Evolutionary conservation across 441 rosid species (phyloP).

Genomic region (Populus hybrid): DNA sequence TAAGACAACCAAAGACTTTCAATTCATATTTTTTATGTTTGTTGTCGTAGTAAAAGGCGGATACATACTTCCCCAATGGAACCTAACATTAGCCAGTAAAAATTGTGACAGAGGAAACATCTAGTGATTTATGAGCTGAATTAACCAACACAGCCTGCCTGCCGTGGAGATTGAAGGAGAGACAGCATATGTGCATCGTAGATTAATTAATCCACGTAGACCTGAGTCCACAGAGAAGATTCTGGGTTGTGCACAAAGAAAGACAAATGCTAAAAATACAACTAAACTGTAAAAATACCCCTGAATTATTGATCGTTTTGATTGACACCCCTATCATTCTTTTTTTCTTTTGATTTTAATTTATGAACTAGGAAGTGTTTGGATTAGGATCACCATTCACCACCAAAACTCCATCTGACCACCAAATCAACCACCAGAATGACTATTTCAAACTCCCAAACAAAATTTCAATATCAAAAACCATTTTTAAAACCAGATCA

Average conservation of each 20-base stretch:
- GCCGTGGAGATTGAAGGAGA: background rate
- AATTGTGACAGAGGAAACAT: background rate
- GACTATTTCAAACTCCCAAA: background rate
- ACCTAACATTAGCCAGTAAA: background rate
- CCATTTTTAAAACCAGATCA: background rate
- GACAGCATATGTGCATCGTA: background rate
- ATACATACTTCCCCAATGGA: background rate
- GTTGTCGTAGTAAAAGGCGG: background rate
- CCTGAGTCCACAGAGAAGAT: background rate
- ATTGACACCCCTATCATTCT: background rate
- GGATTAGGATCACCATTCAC: background rate
- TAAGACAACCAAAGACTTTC: background rate
- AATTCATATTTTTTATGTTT: background rate
- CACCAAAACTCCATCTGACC: background rate
- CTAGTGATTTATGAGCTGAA: background rate
- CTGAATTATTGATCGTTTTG: background rate
- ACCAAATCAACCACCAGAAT: background rate
- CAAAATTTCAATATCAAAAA: background rate
- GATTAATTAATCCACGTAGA: background rate
- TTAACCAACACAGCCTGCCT: background rate
- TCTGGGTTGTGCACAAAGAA: background rate
- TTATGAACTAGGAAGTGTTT: background rate
- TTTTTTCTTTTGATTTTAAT: background rate
- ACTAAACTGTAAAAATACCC: background rate
- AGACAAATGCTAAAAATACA: background rate